Base-by-base conservation (phyloP, 2,329 filamentous ascomycete genomes). In the Verticillium zaregamsianum region DNA sequence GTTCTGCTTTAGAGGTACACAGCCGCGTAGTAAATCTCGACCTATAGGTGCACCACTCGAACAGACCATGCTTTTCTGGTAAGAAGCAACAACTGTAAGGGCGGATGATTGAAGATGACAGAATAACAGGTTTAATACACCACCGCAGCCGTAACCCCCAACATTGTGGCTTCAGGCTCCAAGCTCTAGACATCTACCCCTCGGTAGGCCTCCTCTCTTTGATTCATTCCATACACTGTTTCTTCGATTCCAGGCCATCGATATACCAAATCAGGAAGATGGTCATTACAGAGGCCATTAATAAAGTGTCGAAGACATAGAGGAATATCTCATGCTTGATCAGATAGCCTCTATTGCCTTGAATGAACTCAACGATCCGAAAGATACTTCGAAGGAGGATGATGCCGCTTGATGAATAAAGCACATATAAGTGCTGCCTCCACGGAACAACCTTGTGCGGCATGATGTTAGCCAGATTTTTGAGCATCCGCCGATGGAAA, bases 341-440 rank as follows among this genome's bases (percentile, higher is more conserved):
- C 35, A 85, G 65, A 25, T 75, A 76, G 0, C 80, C 78, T 11
- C 75, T 67, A 33, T 73, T 69, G 1, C 80, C 80, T 68, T 78
- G 70, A 1, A 70, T 66, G 62, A 80, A 86, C 71, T 84, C 82
- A 37, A 79, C 67, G 28, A 83, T 73, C 20, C 82, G 74, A 59
- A 82, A 79, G 2, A 83, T 61, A n/a, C 72, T 79, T 14, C 83
- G 76, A 3, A 83, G 62, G 54, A 84, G 67, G 66, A 85, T 82
- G 5, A 84, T 69, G 0, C 69, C 63, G 62, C 74, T 79, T 37
- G 74, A 71, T 3, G 65, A 64, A 66, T 84, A 84, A 12, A 85
- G 72, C 0, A 72, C 70, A 9, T 69, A 60, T 63, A 84, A 23
- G n/a, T 49, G 40, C n/a, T n/a, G 20, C 40, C 23, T 49, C 40